Conservation (phyloP, 2,329 filamentous ascomycete species). For the Graphiopsis chlorocephala region DNA sequence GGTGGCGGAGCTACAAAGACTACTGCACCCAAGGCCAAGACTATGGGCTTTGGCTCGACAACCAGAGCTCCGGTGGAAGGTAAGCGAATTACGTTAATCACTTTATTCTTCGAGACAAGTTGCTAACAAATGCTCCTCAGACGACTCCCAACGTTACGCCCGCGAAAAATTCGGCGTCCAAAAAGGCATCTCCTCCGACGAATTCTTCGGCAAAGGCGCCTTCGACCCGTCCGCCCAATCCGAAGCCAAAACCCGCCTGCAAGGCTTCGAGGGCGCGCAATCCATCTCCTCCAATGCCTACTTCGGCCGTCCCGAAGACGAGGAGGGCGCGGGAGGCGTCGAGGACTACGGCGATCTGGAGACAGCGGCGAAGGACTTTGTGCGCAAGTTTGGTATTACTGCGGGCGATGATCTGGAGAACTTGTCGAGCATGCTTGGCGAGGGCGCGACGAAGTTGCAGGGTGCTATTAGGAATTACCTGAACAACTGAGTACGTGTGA, state of each 20-base stretch:
- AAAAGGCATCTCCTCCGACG: constrained; percentile 95
- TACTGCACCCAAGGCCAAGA: constrained; percentile 62
- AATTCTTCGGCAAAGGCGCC: constrained; percentile 90
- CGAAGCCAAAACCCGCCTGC: constrained; percentile 82
- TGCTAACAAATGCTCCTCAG: neutral
- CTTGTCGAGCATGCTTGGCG: constrained; percentile 75
- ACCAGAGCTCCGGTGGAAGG: constrained; percentile 66
- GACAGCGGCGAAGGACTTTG: constrained; percentile 90
- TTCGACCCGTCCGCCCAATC: constrained; percentile 77
- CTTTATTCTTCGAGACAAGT: neutral
- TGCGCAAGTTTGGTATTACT: constrained; percentile 91
- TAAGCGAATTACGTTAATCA: constrained; percentile 40
- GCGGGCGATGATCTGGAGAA: constrained; percentile 96
- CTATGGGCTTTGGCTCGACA: constrained; percentile 72
- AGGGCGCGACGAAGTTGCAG: constrained; percentile 81
- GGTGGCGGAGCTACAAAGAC: constrained; percentile 56
- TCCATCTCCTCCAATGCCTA: constrained; percentile 96
- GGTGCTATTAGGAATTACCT: constrained; percentile 49
- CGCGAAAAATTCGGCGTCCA: constrained; percentile 85
- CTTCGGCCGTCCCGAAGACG: constrained; percentile 82
- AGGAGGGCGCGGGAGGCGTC: constrained; percentile 60
- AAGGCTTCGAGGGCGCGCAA: constrained; percentile 88
- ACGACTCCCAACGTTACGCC: constrained; percentile 69
- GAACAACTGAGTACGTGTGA: constrained; percentile 24
- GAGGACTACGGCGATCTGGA: constrained; percentile 82